Conservation (phyloP, 345 rosid genomes). For the Turnera subulata region DNA sequence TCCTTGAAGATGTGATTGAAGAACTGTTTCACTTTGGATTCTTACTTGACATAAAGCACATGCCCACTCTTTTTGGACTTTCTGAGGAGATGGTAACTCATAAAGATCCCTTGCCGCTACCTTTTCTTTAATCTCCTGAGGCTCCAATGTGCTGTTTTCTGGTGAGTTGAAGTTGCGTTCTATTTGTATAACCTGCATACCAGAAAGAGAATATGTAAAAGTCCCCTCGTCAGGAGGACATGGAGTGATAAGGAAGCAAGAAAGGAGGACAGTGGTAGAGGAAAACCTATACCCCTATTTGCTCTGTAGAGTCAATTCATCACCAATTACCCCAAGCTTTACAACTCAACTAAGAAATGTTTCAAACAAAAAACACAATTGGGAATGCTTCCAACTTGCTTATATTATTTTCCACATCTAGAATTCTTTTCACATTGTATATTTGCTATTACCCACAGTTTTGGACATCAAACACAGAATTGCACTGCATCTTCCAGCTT, state of each 20-base stretch:
- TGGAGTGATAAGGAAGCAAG: background rate
- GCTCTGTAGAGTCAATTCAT: too few relatives aligned
- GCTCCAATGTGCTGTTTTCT: background rate
- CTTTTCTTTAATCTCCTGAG: conserved; percentile 2
- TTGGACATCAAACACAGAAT: background rate
- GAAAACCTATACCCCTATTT: too few relatives aligned
- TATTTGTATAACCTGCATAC: conserved; percentile 7
- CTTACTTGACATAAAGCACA: conserved; percentile 26
- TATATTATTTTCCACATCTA: background rate
- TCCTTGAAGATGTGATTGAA: conserved; percentile 25
- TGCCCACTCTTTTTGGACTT: conserved; percentile 26
- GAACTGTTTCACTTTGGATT: conserved; percentile 4
- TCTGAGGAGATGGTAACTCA: conserved; percentile 2
- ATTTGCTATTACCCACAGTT: background rate
- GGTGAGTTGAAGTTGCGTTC: background rate
- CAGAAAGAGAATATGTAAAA: background rate
- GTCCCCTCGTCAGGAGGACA: too few relatives aligned
- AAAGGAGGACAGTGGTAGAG: background rate
- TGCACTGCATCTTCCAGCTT: background rate
- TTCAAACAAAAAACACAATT: background rate
- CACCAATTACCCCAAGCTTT: too few relatives aligned
- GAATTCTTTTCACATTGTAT: background rate
- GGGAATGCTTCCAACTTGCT: too few relatives aligned
- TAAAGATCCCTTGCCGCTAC: background rate
- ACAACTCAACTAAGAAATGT: background rate